These are phyloP conservation scores for Naganishia sp. DNA, from an alignment of 1,284 basidiomycete species.

Conservation along the genomic window DNA sequence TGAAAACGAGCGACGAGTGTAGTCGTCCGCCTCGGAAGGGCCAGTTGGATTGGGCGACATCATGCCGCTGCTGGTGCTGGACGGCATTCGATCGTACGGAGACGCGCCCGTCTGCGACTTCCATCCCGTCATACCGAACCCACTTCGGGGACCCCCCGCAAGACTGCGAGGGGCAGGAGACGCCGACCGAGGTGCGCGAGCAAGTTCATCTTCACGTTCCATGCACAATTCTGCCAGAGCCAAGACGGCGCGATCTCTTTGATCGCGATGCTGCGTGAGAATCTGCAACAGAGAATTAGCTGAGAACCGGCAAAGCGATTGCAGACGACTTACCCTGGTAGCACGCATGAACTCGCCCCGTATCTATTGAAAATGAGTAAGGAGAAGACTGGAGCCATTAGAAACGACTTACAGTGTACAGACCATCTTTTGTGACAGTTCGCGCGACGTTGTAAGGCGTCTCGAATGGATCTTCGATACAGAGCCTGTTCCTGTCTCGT, in stretches of 20 bases:
- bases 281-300: conserved; percentile 56
- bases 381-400: conserved; percentile 8
- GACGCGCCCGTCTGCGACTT: conserved; percentile 17
- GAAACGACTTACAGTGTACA: conserved; percentile 72
- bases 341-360: conserved; percentile 99
- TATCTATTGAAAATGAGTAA: conserved; percentile 61
- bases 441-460: conserved; percentile 91
- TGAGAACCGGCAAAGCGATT: neutral
- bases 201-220: conserved; percentile 55
- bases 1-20: conserved; percentile 34
- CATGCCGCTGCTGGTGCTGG: conserved; percentile 6
- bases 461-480: conserved; percentile 98
- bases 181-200: conserved; percentile 52
- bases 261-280: conserved; percentile 58
- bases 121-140: conserved; percentile 26
- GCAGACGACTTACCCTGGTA: conserved; percentile 59
- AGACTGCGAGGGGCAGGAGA: conserved; percentile 48
- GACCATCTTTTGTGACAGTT: conserved; percentile 93
- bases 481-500: conserved; percentile 85
- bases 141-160: conserved; percentile 5
- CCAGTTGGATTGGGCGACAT: conserved; percentile 20
- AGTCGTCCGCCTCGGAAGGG: conserved; percentile 32
- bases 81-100: conserved; percentile 39
- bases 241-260: conserved; percentile 76
- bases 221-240: conserved; percentile 79